phyloP scores from a whole-genome alignment of 2,329 filamentous ascomycete species.

The Pezicula carpinea region DNA sequence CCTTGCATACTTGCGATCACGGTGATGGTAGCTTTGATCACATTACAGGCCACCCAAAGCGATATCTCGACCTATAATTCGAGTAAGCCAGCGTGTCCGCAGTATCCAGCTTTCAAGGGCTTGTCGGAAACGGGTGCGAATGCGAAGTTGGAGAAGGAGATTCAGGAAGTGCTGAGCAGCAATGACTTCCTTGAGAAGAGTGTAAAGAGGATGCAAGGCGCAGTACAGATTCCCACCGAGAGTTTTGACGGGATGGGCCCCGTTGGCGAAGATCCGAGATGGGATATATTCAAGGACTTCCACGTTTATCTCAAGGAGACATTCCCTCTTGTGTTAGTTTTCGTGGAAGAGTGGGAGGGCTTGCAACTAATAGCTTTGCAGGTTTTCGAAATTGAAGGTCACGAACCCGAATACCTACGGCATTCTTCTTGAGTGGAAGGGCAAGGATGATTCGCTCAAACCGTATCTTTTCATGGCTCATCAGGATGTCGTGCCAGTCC shows the following conservation, averaged over 20 bases:
- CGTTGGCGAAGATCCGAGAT: slow-evolving; percentile 49
- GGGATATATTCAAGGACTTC: slow-evolving; percentile 48
- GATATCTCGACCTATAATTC: slow-evolving; percentile 1
- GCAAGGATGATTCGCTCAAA: slow-evolving; percentile 47
- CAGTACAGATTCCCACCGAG: slow-evolving; percentile 50
- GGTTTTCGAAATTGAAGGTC: slow-evolving; percentile 13
- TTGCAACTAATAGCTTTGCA: background rate
- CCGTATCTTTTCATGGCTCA: slow-evolving; percentile 50
- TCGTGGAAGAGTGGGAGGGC: background rate
- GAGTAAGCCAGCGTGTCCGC: slow-evolving; percentile 14
- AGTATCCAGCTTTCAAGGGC: slow-evolving; percentile 14
- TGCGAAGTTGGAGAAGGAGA: slow-evolving; percentile 11
- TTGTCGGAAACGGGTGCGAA: slow-evolving; percentile 3
- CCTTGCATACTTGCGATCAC: slow-evolving; percentile 3
- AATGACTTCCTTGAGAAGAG: slow-evolving; percentile 17
- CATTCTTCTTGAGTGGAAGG: slow-evolving; percentile 54
- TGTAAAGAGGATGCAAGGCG: slow-evolving; percentile 33
- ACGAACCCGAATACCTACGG: slow-evolving; percentile 56
- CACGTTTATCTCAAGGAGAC: slow-evolving; percentile 41
- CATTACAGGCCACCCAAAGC: slow-evolving; percentile 1
- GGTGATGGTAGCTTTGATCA: slow-evolving; percentile 4
- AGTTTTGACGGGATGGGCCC: slow-evolving; percentile 52
- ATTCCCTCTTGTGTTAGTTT: slow-evolving; percentile 44
- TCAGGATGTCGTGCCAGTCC: slow-evolving; percentile 52
- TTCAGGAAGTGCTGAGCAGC: slow-evolving; percentile 11